Conservation (phyloP, 164 flowering plant genomes). For the Magnolia changhungtana region DNA sequence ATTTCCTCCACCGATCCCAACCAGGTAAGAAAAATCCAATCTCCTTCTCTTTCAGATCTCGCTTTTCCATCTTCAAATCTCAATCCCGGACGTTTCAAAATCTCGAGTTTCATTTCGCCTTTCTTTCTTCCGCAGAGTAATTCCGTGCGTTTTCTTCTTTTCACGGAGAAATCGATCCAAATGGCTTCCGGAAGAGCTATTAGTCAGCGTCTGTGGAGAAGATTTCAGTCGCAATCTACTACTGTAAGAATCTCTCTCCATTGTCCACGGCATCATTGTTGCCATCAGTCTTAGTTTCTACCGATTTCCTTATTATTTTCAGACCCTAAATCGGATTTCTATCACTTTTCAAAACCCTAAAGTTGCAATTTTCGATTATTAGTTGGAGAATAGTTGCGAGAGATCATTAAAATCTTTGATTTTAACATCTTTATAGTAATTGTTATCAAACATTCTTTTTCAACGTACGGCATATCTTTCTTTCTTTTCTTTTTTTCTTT, state of each 20-base stretch:
- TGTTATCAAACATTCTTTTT: no score
- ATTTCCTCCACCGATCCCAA: not conserved
- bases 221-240: slow-evolving; percentile 19
- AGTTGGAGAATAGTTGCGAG: not conserved
- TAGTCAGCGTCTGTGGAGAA: slow-evolving; percentile 24
- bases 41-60: not conserved
- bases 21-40: not conserved
- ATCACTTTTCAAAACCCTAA: not conserved
- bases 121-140: not conserved
- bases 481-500: no score
- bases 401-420: no score
- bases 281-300: not conserved
- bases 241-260: slow-evolving; percentile 11
- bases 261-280: not conserved
- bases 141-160: not conserved
- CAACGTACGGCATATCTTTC: no score
- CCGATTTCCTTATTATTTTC: not conserved
- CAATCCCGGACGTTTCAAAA: not conserved
- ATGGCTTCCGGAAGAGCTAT: slow-evolving; percentile 34
- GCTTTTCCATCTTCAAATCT: not conserved
- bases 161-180: slow-evolving; percentile 1
- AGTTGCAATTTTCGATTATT: not conserved
- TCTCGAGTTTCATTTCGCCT: not conserved
- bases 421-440: no score
- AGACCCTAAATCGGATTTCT: not conserved